A percentile compares a stretch with the other conserved stretches of the same genome.
Conservation (phyloP, 495 filamentous ascomycete species). For the Tuber aestivum region DNA sequence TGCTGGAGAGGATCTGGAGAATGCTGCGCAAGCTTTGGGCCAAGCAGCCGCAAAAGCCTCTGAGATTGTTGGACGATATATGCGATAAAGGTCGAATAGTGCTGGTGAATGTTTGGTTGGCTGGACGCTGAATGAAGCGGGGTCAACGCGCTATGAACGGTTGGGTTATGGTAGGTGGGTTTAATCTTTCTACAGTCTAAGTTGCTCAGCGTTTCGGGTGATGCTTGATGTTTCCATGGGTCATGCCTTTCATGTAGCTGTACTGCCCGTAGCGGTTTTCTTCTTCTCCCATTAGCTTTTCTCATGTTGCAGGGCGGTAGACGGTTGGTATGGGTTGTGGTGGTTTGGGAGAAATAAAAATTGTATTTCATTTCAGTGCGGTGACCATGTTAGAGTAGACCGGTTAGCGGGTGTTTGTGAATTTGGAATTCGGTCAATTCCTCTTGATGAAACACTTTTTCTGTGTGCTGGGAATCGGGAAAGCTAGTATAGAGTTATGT, state of each 20-base stretch:
- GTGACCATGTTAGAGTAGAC: neutral
- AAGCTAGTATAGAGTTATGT: neutral
- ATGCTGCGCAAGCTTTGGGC: slow-evolving; percentile 70
- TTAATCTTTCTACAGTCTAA: neutral
- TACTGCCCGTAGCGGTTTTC: neutral
- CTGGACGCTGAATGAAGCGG: neutral
- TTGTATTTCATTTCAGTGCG: neutral
- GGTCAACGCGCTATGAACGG: neutral
- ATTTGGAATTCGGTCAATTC: neutral
- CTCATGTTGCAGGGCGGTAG: neutral
- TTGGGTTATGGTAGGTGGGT: neutral
- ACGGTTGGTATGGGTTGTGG: neutral
- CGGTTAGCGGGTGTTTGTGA: neutral
- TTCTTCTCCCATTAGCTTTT: neutral
- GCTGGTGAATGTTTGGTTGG: neutral
- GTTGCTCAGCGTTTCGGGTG: neutral
- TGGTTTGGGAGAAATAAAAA: slow-evolving; percentile 1
- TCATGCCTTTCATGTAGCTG: neutral
- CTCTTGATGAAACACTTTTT: neutral
- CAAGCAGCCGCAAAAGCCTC: slow-evolving; percentile 79
- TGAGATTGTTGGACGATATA: slow-evolving; percentile 80
- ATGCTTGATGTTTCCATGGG: neutral
- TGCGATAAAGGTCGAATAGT: slow-evolving; percentile 43
- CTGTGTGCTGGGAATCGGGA: neutral
- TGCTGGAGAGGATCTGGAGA: slow-evolving; percentile 90